A percentile compares a stretch with the other conserved stretches of the same genome.
Evolutionary conservation across 1,284 basidiomycete species (phyloP).

Genomic region (Papiliotrema terrestris): DNA sequence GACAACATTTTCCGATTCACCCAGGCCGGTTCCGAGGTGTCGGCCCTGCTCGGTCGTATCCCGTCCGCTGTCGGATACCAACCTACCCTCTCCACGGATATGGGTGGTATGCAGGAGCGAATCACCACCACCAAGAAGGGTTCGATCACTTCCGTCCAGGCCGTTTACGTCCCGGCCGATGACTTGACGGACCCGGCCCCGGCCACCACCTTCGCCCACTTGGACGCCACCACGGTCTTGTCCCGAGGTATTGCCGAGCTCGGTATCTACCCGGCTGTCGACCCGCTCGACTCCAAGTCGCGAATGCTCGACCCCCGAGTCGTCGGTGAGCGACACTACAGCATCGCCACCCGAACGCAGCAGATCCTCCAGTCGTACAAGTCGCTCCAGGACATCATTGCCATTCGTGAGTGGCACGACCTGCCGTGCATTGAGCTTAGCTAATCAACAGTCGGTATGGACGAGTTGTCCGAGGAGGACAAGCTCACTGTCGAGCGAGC

Average conservation of each 20-base stretch:
- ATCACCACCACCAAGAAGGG: conserved; percentile 99
- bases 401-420: conserved; percentile 48
- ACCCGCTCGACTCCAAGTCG: conserved; percentile 98
- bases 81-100: conserved; percentile 97
- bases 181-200: conserved; percentile 99
- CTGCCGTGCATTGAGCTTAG: too few relatives aligned
- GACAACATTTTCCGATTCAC: conserved; percentile 99
- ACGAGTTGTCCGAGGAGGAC: conserved; percentile 99
- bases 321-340: conserved; percentile 87
- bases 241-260: conserved; percentile 99
- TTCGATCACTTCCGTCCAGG: conserved; percentile 98
- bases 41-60: conserved; percentile 98
- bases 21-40: conserved; percentile 99
- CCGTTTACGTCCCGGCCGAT: conserved; percentile 98
- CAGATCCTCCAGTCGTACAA: conserved; percentile 99
- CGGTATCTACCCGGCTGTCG: conserved; percentile 99
- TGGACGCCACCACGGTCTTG: conserved; percentile 98
- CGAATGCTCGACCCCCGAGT: conserved; percentile 99
- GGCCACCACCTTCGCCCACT: conserved; percentile 98
- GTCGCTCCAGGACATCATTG: conserved; percentile 79
- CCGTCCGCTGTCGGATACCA: conserved; percentile 99
- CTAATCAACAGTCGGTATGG: conserved; percentile 77
- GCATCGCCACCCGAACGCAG: conserved; percentile 90
- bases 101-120: conserved; percentile 99
- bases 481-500: conserved; percentile 85